phyloP scores from a whole-genome alignment of 495 filamentous ascomycete genomes.

The Acidomyces sp. region DNA sequence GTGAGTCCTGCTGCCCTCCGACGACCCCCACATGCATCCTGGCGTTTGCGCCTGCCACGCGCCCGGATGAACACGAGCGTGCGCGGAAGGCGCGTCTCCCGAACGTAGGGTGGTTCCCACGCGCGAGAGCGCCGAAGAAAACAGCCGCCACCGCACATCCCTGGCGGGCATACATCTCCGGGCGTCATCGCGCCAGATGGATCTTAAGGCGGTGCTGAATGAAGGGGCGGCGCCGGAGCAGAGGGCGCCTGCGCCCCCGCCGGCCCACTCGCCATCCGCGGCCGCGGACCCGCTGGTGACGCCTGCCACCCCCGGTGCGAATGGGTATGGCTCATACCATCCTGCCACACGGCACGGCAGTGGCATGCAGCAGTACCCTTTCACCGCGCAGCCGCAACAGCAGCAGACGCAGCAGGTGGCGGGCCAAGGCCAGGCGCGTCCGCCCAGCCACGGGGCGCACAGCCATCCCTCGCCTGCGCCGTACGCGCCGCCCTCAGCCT shows the following conservation, averaged over 20 bases:
- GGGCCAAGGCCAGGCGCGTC: too few relatives aligned
- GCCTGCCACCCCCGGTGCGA: constrained; percentile 4
- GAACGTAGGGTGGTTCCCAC: too few relatives aligned
- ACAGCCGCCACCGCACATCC: too few relatives aligned
- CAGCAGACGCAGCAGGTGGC: constrained; percentile 36
- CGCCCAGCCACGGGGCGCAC: too few relatives aligned
- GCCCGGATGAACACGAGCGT: too few relatives aligned
- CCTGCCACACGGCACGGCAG: constrained; percentile 13
- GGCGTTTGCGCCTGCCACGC: too few relatives aligned
- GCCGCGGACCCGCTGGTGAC: not conserved
- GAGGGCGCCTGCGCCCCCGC: not conserved
- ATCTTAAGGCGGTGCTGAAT: constrained; percentile 16
- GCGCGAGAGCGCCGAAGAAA: too few relatives aligned
- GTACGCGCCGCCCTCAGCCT: constrained; percentile 32
- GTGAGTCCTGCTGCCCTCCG: too few relatives aligned
- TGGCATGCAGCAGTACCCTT: constrained; percentile 40
- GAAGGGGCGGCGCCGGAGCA: constrained; percentile 9
- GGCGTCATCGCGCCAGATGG: constrained; percentile 7
- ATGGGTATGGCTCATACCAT: constrained; percentile 1
- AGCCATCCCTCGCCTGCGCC: too few relatives aligned
- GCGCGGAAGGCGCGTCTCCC: too few relatives aligned
- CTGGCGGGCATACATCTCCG: too few relatives aligned
- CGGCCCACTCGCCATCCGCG: not conserved
- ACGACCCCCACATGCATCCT: too few relatives aligned
- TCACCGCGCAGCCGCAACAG: constrained; percentile 26